A percentile compares a stretch with the other conserved stretches of the same genome.
These are phyloP conservation scores for Pascua guehoae DNA, from an alignment of 1,284 basidiomycete genomes.

Conservation along the genomic window DNA sequence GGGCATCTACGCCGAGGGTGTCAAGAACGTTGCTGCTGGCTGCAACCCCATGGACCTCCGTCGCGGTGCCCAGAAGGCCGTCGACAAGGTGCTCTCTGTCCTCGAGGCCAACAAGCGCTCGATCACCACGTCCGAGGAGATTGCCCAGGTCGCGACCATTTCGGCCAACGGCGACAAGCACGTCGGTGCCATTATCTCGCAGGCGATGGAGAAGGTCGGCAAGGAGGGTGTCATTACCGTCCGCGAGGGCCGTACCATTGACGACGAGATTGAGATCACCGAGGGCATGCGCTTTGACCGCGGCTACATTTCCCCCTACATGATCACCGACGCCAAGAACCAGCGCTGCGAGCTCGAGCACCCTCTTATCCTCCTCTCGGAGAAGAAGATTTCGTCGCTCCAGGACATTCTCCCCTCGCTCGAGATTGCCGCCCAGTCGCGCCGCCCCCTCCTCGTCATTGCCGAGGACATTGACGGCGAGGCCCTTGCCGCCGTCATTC, in stretches of 20 bases:
- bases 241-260: slow-evolving; percentile 95
- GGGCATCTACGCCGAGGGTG: slow-evolving; percentile 96
- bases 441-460: slow-evolving; percentile 90
- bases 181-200: slow-evolving; percentile 93
- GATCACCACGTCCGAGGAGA: slow-evolving; percentile 95
- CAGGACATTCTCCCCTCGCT: slow-evolving; percentile 95
- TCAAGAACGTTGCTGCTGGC: slow-evolving; percentile 96
- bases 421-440: slow-evolving; percentile 83
- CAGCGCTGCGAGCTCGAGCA: slow-evolving; percentile 98
- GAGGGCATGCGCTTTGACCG: slow-evolving; percentile 99
- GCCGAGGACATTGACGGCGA: slow-evolving; percentile 98
- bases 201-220: slow-evolving; percentile 99
- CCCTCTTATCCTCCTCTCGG: slow-evolving; percentile 85
- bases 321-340: slow-evolving; percentile 96
- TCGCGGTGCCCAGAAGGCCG: slow-evolving; percentile 90
- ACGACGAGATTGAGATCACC: slow-evolving; percentile 98
- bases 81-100: slow-evolving; percentile 91
- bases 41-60: slow-evolving; percentile 99
- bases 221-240: slow-evolving; percentile 99
- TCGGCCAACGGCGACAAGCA: slow-evolving; percentile 95
- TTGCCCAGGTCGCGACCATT: slow-evolving; percentile 92
- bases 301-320: slow-evolving; percentile 97
- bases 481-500: slow-evolving; percentile 92
- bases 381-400: slow-evolving; percentile 96
- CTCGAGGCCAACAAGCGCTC: slow-evolving; percentile 85